Percentiles rank a stretch among this genome's conserved stretches.
Conservation (phyloP, 2,329 filamentous ascomycete species). For the Xylaria polymorpha region DNA sequence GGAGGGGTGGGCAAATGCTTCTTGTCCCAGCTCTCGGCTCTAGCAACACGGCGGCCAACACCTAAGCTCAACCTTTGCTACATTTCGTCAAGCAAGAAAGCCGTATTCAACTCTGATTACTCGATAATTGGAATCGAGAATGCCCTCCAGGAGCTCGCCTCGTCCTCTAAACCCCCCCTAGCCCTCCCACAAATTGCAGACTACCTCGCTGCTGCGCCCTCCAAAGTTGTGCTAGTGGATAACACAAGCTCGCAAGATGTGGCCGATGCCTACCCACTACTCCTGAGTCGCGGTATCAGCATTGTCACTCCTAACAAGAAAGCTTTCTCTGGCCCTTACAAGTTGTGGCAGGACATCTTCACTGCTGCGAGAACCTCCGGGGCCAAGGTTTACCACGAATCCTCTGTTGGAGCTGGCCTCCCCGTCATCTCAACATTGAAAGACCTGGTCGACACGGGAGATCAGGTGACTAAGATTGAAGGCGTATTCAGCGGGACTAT, state of each 20-base stretch:
- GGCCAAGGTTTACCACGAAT: conserved; percentile 93
- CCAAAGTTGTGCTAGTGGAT: conserved; percentile 87
- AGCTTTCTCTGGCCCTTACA: conserved; percentile 85
- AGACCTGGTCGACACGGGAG: conserved; percentile 93
- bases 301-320: conserved; percentile 99
- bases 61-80: conserved; percentile 83
- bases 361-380: conserved; percentile 74
- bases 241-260: conserved; percentile 94
- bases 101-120: conserved; percentile 80
- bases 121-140: conserved; percentile 73
- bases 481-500: conserved; percentile 98
- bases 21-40: conserved; percentile 79
- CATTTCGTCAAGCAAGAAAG: conserved; percentile 86
- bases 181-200: conserved; percentile 76
- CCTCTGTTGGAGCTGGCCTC: conserved; percentile 90
- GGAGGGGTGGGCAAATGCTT: conserved; percentile 95
- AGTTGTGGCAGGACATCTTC: conserved; percentile 91
- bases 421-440: conserved; percentile 94
- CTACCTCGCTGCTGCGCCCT: conserved; percentile 81
- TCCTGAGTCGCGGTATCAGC: conserved; percentile 84
- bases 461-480: conserved; percentile 91
- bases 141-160: conserved; percentile 70
- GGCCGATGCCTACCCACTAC: conserved; percentile 82
- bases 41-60: conserved; percentile 73
- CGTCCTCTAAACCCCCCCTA: conserved; percentile 73